Base-by-base conservation (phyloP, 2,329 filamentous ascomycete species). In the Trichoderma simmonsii region DNA sequence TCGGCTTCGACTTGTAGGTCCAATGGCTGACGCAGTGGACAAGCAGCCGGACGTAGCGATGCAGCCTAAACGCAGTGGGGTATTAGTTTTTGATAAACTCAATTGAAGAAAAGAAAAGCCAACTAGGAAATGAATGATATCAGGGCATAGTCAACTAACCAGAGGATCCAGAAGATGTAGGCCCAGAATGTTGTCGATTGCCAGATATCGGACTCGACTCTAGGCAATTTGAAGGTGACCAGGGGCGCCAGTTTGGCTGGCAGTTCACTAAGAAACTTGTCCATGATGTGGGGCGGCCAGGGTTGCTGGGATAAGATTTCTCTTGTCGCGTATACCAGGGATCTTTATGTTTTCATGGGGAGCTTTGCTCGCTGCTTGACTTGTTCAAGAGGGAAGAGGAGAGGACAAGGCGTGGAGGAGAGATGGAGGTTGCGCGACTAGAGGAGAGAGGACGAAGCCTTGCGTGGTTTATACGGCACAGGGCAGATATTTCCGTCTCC, bases 11-110 rank as follows among this genome's bases (percentile, higher is more conserved):
- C 81, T 90, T 92, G 84, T 97, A 97, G 12, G 86, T 86, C 92
- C 93, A 96, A 80, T 97, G 95, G 77, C 93, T 94, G 77, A 93
- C 84, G 77, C 93, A 90, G 80, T 98, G 96, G 76, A 97, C 91
- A 77, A 97, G 85, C 76, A 97, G 87, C 75, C 95, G 92, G 73
- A 94, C 78, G 83, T 98, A 98, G 76, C 95, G 92, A 86, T 97
- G 94, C 73, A 95, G 79, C 90, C 95, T 97, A 67, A 30, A 24
- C 71, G 30, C 65, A 21, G 71, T 9, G 21, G 36, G 18, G 30
- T n/a, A 12, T 57, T 56, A 64, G 60, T 28, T 54, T 51, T 24
- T 21, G 36, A 24, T 30, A 14, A n/a, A 21, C 34, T 59, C 54
- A 34, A 34, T 60, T 32, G n/a, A 39, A 39, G 6, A 57, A 7